Evolutionary conservation across 148 eudicot genomes (phyloP).

Genomic region (Silene uniflora): DNA sequence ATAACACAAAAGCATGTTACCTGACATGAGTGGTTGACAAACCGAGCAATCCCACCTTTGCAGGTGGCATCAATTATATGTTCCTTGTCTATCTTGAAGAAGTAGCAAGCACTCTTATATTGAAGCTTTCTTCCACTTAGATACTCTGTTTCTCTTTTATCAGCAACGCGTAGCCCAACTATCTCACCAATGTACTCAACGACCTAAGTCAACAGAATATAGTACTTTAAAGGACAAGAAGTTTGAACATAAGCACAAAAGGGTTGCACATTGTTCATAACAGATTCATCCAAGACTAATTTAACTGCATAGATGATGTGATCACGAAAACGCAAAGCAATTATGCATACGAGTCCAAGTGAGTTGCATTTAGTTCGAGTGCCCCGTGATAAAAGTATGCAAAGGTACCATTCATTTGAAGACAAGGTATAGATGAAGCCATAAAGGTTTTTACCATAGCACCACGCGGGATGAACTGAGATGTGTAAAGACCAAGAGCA

Average conservation of each 20-base stretch:
- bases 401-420: not conserved
- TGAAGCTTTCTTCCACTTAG: constrained; percentile 57
- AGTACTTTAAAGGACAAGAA: not conserved
- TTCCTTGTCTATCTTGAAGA: constrained; percentile 75
- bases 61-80: constrained; percentile 75
- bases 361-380: not conserved
- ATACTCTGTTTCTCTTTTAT: constrained; percentile 68
- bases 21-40: constrained; percentile 83
- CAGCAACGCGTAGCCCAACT: constrained; percentile 75
- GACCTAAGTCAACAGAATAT: constrained; percentile 35
- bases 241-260: not conserved
- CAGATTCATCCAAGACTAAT: not conserved
- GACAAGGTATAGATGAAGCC: constrained; percentile 1
- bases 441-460: constrained; percentile 50
- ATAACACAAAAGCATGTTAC: constrained; percentile 31
- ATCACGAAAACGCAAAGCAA: constrained; percentile 5
- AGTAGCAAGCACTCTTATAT: constrained; percentile 77
- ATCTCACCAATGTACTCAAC: constrained; percentile 82
- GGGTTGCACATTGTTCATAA: not conserved
- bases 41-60: constrained; percentile 80
- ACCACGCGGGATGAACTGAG: constrained; percentile 58
- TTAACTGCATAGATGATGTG: not conserved
- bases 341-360: not conserved
- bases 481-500: constrained; percentile 81
- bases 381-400: not conserved